Evolutionary conservation across 768 basidiomycete genomes (phyloP).

Genomic region (Phaffia australis): DNA sequence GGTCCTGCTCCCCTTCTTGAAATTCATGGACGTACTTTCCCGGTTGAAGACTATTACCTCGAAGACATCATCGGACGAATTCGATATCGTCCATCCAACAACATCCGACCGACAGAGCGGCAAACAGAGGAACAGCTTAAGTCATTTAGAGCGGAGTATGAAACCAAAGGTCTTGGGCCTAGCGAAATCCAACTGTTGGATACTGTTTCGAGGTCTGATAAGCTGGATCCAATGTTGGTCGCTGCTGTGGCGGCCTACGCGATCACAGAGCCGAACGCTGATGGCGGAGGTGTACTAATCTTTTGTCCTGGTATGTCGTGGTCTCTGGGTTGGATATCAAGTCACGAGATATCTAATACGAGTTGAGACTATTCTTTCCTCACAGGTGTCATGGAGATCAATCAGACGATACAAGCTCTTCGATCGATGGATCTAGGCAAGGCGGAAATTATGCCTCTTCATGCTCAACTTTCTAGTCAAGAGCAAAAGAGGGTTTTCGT

Average conservation of each 20-base stretch:
- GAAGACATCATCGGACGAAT: conserved; percentile 62
- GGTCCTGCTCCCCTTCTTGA: conserved; percentile 63
- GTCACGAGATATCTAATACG: not conserved
- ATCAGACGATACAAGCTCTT: conserved; percentile 30
- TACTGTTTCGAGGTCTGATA: conserved; percentile 50
- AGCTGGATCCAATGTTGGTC: conserved; percentile 67
- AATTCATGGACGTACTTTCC: conserved; percentile 73
- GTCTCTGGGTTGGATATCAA: not conserved
- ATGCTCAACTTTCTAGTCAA: conserved; percentile 73
- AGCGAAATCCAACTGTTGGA: conserved; percentile 51
- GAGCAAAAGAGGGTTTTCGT: conserved; percentile 74
- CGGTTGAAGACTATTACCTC: conserved; percentile 64
- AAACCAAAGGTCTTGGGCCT: conserved; percentile 47
- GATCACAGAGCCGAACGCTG: conserved; percentile 7
- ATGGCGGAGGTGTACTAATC: conserved; percentile 60
- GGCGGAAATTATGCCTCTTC: conserved; percentile 54
- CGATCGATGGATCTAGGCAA: conserved; percentile 28
- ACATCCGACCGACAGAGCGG: conserved; percentile 34
- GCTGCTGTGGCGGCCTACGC: conserved; percentile 51
- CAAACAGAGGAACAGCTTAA: conserved; percentile 45
- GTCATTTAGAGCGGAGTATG: conserved; percentile 46
- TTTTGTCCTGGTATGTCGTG: conserved; percentile 41
- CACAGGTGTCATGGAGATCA: conserved; percentile 43
- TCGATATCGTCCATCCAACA: conserved; percentile 44
- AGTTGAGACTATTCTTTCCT: conserved; percentile 28